These are phyloP conservation scores for Macrolepiota albuminosa DNA, from an alignment of 768 basidiomycete species.

Conservation along the genomic window DNA sequence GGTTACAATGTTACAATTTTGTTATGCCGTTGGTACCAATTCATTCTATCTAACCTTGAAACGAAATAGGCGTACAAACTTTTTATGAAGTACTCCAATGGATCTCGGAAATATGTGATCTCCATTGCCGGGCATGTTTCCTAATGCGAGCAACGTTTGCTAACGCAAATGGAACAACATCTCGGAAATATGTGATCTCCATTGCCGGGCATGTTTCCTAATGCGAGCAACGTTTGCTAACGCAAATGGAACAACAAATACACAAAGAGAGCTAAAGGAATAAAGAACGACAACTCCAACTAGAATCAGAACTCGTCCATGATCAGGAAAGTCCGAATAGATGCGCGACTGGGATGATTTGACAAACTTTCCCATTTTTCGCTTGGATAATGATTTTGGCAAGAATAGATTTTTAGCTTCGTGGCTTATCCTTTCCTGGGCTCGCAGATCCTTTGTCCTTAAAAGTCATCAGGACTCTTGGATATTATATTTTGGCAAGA, in stretches of 20 bases:
- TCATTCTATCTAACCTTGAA: neutral
- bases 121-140: constrained; percentile 14
- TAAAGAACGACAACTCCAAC: too few relatives aligned
- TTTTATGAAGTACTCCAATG: constrained; percentile 8
- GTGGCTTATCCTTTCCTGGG: too few relatives aligned
- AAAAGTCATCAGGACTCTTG: neutral
- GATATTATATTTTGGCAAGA: too few relatives aligned
- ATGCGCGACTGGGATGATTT: too few relatives aligned
- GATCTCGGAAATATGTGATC: constrained; percentile 12
- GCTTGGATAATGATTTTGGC: too few relatives aligned
- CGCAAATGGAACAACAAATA: neutral
- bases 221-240: constrained; percentile 9
- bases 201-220: constrained; percentile 13
- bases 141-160: constrained; percentile 9
- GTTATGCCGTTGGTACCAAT: constrained; percentile 4
- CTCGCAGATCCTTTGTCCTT: neutral
- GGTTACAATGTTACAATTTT: neutral
- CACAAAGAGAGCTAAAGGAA: neutral
- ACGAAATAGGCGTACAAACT: too few relatives aligned
- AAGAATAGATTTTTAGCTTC: too few relatives aligned
- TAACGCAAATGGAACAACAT: constrained; percentile 4
- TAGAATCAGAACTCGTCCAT: too few relatives aligned
- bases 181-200: constrained; percentile 12
- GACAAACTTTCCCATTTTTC: too few relatives aligned
- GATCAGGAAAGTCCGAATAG: too few relatives aligned